Base-by-base conservation (phyloP, 768 basidiomycete species). In the Saitozyma sp. region DNA sequence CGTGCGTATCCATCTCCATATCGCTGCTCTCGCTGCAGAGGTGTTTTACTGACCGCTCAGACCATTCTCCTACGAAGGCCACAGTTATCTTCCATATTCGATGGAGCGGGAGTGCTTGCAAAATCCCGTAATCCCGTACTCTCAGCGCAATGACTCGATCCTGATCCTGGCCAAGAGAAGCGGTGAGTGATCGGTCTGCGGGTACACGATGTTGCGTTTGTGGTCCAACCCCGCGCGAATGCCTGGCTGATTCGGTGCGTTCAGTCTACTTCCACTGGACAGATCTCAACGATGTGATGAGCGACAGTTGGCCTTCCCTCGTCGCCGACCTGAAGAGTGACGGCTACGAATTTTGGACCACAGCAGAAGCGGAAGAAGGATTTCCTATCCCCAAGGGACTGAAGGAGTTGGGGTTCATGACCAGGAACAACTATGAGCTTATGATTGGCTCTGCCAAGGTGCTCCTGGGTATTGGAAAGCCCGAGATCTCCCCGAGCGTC, bases 401-500 rank as follows among this genome's bases (percentile, higher is more conserved):
- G 20, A 57, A 46, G 5, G 45, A 56, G 11, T 52, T 70, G 39
- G 74, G 74, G 8, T 19, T 41, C 37, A 67, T 70, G 53, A 59
- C 51, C 3, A 58, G 61, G 49, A 59, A 54, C 17, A 50, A 64
- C 16, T 77, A 74, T 42, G 67, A 69, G 48, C 53, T 59, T 11
- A 42, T 74, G 48, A 63, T 77, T 10, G 66, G 66, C 2, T 59
- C 50, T 17, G 69, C 66, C 17, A 75, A 72, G 52, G 68, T 65
- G 14, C 56, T 77, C 62, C 54, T 77, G 6, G 76, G 76, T 0
- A 70, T 77, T 38, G 76, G 76, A 41, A 43, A 56, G 14, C 76
- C 76, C 17, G 50, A 53, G n/a, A 71, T 75, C 60, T 70, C 68
- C 57, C 76, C 76, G 10, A 69, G 65, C 17, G 68, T 75, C 3